Conservation (phyloP, 2,329 filamentous ascomycete species). For the Cryphonectria naterciae region DNA sequence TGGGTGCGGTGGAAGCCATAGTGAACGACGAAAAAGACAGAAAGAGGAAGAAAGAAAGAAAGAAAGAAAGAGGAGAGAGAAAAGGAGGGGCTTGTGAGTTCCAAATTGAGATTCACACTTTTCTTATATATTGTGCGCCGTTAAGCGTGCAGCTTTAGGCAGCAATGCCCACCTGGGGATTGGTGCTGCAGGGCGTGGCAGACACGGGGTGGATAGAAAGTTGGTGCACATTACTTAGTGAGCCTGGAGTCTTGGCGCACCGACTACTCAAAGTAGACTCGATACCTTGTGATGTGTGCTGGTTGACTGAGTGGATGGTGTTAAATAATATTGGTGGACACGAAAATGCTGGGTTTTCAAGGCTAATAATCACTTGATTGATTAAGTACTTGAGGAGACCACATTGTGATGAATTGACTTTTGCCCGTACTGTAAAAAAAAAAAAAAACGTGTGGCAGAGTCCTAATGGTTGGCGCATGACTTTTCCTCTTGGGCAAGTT, state of each 20-base stretch:
- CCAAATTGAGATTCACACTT: neutral
- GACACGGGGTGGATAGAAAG: neutral
- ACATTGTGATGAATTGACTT: too few relatives aligned
- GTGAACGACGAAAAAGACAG: neutral
- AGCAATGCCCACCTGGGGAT: neutral
- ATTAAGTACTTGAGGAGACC: neutral
- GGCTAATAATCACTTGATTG: too few relatives aligned
- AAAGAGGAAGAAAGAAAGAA: neutral
- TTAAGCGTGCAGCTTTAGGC: neutral
- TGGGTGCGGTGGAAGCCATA: constrained; percentile 31
- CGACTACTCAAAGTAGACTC: neutral
- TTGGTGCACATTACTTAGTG: neutral
- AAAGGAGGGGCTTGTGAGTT: too few relatives aligned
- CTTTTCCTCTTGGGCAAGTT: too few relatives aligned
- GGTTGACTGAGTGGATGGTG: neutral
- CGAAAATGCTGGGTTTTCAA: neutral
- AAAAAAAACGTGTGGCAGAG: too few relatives aligned
- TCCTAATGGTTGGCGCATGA: too few relatives aligned
- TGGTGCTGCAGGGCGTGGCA: neutral
- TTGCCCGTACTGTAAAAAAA: too few relatives aligned
- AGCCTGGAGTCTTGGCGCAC: neutral
- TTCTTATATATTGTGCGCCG: neutral
- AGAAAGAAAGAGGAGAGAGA: neutral
- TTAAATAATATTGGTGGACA: too few relatives aligned
- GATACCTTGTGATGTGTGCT: neutral